These are phyloP conservation scores for Penicillium roqueforti DNA, from an alignment of 495 filamentous ascomycete species.

Conservation along the genomic window DNA sequence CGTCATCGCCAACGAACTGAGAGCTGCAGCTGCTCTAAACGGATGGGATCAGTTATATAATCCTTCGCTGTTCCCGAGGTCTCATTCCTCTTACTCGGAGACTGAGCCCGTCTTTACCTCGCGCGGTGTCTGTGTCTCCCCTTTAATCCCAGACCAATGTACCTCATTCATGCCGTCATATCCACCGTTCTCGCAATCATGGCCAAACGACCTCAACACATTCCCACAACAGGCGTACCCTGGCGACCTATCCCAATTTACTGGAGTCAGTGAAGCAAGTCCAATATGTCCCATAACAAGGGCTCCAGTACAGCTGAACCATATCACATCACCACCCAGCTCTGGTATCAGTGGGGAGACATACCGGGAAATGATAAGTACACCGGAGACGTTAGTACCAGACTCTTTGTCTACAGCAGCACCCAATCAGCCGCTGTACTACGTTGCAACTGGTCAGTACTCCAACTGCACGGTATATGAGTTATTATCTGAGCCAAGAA, in stretches of 20 bases:
- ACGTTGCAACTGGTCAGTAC: conserved; percentile 20
- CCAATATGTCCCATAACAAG: neutral
- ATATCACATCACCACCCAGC: neutral
- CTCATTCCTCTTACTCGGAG: neutral
- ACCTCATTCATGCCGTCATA: conserved; percentile 9
- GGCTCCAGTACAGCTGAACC: neutral
- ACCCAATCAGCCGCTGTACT: conserved; percentile 16
- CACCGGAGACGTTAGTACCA: neutral
- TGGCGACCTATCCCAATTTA: neutral
- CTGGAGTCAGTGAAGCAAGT: neutral
- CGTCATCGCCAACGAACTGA: conserved; percentile 40
- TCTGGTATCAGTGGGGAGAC: neutral
- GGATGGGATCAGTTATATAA: conserved; percentile 28
- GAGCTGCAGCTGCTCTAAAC: conserved; percentile 31
- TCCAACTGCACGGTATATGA: neutral
- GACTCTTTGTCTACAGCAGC: neutral
- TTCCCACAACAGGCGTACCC: neutral
- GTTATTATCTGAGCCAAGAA: neutral
- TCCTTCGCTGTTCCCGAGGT: neutral
- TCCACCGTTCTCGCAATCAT: neutral
- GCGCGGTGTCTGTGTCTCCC: conserved; percentile 1
- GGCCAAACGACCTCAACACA: conserved; percentile 2
- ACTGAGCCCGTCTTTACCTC: neutral
- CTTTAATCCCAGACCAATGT: neutral
- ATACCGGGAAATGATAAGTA: conserved; percentile 1